Percentiles rank a stretch among this genome's conserved stretches.
phyloP scores from a whole-genome alignment of 176 grass and related monocot species.

The Poa annua region DNA sequence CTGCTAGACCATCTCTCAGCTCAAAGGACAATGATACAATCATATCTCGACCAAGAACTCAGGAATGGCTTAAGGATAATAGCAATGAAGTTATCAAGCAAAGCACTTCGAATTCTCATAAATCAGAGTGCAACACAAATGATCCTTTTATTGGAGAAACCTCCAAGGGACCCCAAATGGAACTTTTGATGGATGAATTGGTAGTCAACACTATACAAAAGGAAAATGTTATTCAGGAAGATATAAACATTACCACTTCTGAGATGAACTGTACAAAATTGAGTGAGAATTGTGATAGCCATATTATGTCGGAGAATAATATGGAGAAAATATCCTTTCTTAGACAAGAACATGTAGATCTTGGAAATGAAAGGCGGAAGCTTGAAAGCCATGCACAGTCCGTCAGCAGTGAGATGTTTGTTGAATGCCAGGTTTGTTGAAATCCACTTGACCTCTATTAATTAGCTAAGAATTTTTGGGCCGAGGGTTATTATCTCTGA shows the following conservation, averaged over 20 bases:
- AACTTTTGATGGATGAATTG: slow-evolving; percentile 45
- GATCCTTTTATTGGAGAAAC: slow-evolving; percentile 32
- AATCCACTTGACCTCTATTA: no score
- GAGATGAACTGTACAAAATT: slow-evolving; percentile 31
- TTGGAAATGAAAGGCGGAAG: no score
- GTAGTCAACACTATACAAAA: slow-evolving; percentile 11
- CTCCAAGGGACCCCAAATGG: slow-evolving; percentile 42
- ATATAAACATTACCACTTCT: slow-evolving; percentile 24
- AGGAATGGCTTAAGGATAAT: not conserved
- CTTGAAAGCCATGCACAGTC: no score
- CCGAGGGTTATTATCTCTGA: no score
- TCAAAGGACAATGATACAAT: slow-evolving; percentile 33
- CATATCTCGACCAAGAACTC: slow-evolving; percentile 11
- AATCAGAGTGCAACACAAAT: slow-evolving; percentile 41
- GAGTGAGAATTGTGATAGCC: slow-evolving; percentile 38
- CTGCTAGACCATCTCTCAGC: no score
- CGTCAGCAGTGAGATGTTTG: no score
- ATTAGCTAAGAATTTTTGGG: no score
- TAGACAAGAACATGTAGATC: no score
- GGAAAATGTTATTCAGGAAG: slow-evolving; percentile 32
- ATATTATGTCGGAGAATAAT: no score
- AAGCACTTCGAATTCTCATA: slow-evolving; percentile 42
- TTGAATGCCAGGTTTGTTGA: no score
- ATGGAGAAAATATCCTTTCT: slow-evolving; percentile 78
- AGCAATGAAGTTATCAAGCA: not conserved